phyloP scores from a whole-genome alignment of 768 basidiomycete genomes.

The Gautieria morchelliformis region DNA sequence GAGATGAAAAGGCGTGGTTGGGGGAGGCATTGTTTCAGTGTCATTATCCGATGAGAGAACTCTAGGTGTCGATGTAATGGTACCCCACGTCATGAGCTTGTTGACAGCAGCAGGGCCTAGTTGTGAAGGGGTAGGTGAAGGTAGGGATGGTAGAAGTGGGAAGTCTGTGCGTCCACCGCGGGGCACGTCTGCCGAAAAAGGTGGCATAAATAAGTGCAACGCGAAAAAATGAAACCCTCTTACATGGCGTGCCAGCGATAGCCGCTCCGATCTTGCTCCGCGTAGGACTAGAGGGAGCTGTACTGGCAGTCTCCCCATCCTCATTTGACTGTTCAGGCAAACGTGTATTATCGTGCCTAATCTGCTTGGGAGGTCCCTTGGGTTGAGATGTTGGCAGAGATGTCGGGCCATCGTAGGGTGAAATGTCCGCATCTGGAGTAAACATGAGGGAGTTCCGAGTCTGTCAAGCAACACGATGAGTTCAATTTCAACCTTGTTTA shows the following conservation, averaged over 20 bases:
- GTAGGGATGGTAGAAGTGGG: constrained; percentile 73
- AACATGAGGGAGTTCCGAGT: constrained; percentile 95
- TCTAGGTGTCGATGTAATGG: constrained; percentile 84
- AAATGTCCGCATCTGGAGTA: constrained; percentile 79
- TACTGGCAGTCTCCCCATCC: constrained; percentile 30
- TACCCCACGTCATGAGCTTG: constrained; percentile 97
- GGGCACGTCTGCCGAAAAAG: constrained; percentile 43
- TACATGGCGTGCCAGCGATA: constrained; percentile 87
- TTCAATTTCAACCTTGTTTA: background rate
- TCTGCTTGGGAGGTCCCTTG: constrained; percentile 43
- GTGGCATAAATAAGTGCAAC: background rate
- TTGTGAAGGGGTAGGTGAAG: constrained; percentile 77
- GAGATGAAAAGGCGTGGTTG: constrained; percentile 69
- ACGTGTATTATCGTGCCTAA: constrained; percentile 76
- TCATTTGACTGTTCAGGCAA: constrained; percentile 60
- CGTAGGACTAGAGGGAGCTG: constrained; percentile 80
- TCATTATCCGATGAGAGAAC: constrained; percentile 61
- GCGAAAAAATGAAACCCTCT: constrained; percentile 19
- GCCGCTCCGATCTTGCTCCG: constrained; percentile 87
- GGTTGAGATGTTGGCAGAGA: constrained; percentile 16
- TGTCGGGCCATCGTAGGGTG: constrained; percentile 53
- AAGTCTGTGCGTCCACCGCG: constrained; percentile 47
- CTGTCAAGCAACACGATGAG: constrained; percentile 28
- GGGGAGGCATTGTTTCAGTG: constrained; percentile 31
- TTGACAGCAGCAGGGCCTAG: constrained; percentile 78